These are phyloP conservation scores for Penicillium capsulatum DNA, from an alignment of 2,329 filamentous ascomycete species.

Conservation along the genomic window DNA sequence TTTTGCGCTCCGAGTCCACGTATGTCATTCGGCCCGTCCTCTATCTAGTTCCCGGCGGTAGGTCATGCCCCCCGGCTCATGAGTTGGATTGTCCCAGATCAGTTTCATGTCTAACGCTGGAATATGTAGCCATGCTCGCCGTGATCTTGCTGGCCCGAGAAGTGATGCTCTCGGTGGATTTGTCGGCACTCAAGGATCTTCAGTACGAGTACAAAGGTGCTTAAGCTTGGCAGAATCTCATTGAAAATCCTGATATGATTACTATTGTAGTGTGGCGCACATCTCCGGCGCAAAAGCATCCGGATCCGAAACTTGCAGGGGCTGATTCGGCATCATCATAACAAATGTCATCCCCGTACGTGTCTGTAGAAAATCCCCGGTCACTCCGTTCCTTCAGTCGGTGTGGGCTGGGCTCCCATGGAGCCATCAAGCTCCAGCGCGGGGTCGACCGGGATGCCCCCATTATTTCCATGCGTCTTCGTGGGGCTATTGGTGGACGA, in stretches of 20 bases:
- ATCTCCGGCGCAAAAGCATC: too few relatives aligned
- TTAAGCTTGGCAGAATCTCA: conserved; percentile 15
- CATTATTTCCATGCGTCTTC: conserved; percentile 9
- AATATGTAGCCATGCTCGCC: conserved; percentile 30
- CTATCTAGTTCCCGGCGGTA: conserved; percentile 40
- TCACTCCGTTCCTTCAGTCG: too few relatives aligned
- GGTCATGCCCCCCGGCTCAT: conserved; percentile 14
- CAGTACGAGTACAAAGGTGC: conserved; percentile 43
- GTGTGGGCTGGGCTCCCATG: neutral
- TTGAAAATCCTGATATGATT: neutral
- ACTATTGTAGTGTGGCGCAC: conserved; percentile 1
- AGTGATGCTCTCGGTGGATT: conserved; percentile 39
- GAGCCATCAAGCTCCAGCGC: conserved; percentile 30
- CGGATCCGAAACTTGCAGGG: too few relatives aligned
- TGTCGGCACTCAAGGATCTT: conserved; percentile 36
- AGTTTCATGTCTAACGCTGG: conserved; percentile 24
- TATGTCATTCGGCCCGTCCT: conserved; percentile 23
- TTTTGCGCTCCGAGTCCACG: conserved; percentile 13
- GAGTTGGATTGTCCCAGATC: conserved; percentile 9
- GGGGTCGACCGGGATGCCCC: conserved; percentile 44
- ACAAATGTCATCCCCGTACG: too few relatives aligned
- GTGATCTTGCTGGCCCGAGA: conserved; percentile 31
- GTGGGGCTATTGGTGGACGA: neutral
- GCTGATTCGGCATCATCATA: too few relatives aligned
- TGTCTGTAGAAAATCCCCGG: too few relatives aligned